Percentiles rank a stretch among this genome's conserved stretches.
Conservation (phyloP, 768 basidiomycete species). For the Asterophora parasitica region DNA sequence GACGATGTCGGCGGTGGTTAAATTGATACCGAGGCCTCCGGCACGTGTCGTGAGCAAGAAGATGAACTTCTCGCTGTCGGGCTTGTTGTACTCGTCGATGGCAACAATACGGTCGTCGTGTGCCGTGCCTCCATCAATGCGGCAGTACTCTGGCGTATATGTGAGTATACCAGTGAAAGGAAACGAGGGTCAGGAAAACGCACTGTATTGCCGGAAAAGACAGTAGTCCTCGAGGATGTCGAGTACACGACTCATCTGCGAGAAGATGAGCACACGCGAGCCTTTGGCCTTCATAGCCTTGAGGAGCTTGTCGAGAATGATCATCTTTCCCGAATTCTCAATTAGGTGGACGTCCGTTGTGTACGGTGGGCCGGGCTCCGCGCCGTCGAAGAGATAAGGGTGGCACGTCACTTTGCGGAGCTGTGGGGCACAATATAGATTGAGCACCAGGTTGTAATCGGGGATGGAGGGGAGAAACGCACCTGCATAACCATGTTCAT, state of each 20-base stretch:
- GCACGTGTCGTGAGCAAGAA: conserved; percentile 96
- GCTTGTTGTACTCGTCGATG: conserved; percentile 97
- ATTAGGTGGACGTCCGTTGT: conserved; percentile 97
- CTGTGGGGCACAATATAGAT: conserved; percentile 22
- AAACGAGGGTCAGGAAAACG: conserved; percentile 24
- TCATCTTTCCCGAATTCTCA: conserved; percentile 94
- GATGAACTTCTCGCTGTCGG: conserved; percentile 91
- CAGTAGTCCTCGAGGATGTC: conserved; percentile 98
- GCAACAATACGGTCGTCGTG: conserved; percentile 94
- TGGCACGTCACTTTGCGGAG: conserved; percentile 87
- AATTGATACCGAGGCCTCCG: conserved; percentile 94
- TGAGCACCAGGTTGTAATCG: not conserved
- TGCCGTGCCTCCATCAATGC: conserved; percentile 92
- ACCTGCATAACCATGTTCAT: conserved; percentile 99
- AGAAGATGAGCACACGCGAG: conserved; percentile 95
- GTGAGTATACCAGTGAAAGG: conserved; percentile 2
- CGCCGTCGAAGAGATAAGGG: conserved; percentile 90
- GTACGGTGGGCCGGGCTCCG: conserved; percentile 98
- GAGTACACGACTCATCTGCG: conserved; percentile 98
- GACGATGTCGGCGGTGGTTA: conserved; percentile 93
- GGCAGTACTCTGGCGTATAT: conserved; percentile 72
- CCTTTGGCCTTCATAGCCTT: conserved; percentile 85
- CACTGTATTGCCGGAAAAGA: conserved; percentile 84
- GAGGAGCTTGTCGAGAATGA: conserved; percentile 93
- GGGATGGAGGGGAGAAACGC: conserved; percentile 4